A percentile compares a stretch with the other conserved stretches of the same genome.
Evolutionary conservation across 2,329 filamentous ascomycete genomes (phyloP).

Genomic region (Shiraia sp.): DNA sequence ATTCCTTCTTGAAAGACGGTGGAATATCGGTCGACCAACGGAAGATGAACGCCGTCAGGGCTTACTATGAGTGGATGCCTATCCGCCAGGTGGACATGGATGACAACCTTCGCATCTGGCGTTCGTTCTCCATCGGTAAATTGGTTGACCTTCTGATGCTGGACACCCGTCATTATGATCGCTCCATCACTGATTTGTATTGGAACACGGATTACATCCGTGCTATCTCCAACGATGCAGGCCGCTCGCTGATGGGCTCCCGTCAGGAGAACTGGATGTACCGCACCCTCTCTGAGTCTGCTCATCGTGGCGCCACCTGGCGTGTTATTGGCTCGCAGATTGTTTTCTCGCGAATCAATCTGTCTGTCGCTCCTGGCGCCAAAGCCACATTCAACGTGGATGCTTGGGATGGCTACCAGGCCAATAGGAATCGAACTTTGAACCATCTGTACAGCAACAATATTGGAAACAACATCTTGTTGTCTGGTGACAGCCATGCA

Average conservation of each 20-base stretch:
- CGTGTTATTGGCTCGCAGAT: constrained; percentile 72
- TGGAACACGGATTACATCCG: constrained; percentile 67
- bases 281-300: constrained; percentile 57
- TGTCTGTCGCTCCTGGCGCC: constrained; percentile 50
- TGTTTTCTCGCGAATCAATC: constrained; percentile 64
- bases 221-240: constrained; percentile 67
- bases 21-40: constrained; percentile 49
- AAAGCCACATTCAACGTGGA: constrained; percentile 59
- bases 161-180: constrained; percentile 50
- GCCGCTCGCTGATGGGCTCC: constrained; percentile 70
- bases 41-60: constrained; percentile 53
- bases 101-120: constrained; percentile 48
- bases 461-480: constrained; percentile 73
- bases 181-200: constrained; percentile 49
- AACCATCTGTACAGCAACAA: constrained; percentile 67
- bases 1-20: constrained; percentile 45
- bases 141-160: constrained; percentile 50
- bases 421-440: constrained; percentile 73
- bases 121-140: constrained; percentile 48
- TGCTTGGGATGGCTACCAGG: constrained; percentile 67
- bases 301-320: constrained; percentile 70
- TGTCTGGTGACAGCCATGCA: constrained; percentile 71
- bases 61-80: constrained; percentile 53
- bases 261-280: constrained; percentile 71
- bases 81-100: constrained; percentile 51